Evolutionary conservation across 345 rosid genomes (phyloP), one percentile per base, ranked within the genome.

Genomic region (Mercurialis annua): DNA sequence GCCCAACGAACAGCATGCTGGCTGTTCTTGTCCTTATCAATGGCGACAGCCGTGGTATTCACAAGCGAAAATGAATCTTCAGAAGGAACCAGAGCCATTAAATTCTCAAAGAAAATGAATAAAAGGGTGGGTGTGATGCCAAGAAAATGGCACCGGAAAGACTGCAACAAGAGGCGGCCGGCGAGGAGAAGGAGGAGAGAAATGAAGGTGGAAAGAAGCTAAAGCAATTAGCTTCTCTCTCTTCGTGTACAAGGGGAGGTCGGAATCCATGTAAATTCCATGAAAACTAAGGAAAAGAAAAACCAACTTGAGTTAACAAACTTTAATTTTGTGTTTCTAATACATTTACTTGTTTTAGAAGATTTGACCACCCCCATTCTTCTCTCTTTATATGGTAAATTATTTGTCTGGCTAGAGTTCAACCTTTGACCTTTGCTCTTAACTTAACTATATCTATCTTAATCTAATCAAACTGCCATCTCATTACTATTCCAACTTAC

Each of bases 1-100:
- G 96, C 92, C 98, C 98, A 93, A 24, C 92, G 84, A n/a, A 87
- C 88, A 34, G 96, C 97, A 43, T 78, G 82, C 8, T 76, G 85
- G 84, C 94, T 90, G 82, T 84, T 88, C 83, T 86, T 90, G 71
- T 87, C 92, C 69, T 76, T 90, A 73, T 87, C 93, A n/a, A 93
- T 68, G 55, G 97, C 96, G 30, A 90, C 90, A 4, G 77, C 86
- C 26, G 88, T 87, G 43, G 86, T 71, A 73, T 79, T 82, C 14
- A 64, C 20, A 2, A 80, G 80, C 0, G 77, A 38, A 30, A 70
- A 42, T n/a, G 63, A 46, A 27, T 82, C 80, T 1, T 84, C 86
- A 1, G 69, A 33, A 14, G 73, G 21, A 50, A 48, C 31, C 5
- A 62, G 74, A 70, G 77, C 76, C 90, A 86, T 84, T 42, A 8